phyloP scores from a whole-genome alignment of 2,329 filamentous ascomycete species.

The Lecanicillium sp. region DNA sequence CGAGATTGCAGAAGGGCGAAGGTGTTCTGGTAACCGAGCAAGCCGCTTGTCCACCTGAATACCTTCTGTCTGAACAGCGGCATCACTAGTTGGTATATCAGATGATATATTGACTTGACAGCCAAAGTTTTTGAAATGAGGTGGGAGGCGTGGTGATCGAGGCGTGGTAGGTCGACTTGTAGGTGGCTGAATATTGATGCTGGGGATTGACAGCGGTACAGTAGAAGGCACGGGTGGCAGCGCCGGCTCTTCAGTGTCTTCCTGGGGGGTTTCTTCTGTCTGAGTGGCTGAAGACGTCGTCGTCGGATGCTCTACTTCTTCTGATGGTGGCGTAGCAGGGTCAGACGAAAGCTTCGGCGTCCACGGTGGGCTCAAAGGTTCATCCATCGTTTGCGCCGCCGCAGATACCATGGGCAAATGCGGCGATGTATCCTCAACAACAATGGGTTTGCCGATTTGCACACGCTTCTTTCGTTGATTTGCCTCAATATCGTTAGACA shows the following conservation, averaged over 20 bases:
- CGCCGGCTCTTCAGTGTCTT: constrained; percentile 3
- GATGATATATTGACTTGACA: constrained; percentile 59
- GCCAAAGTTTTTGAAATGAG: constrained; percentile 71
- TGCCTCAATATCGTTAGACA: constrained; percentile 55
- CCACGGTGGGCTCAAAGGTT: constrained; percentile 55
- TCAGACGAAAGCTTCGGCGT: constrained; percentile 48
- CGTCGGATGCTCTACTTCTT: constrained; percentile 21
- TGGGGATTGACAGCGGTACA: constrained; percentile 56
- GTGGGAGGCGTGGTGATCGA: constrained; percentile 64
- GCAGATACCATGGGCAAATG: constrained; percentile 52
- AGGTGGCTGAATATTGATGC: constrained; percentile 87
- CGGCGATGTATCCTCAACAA: constrained; percentile 35
- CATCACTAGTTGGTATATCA: constrained; percentile 20
- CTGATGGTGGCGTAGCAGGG: constrained; percentile 31
- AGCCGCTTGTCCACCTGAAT: constrained; percentile 76
- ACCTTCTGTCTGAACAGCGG: constrained; percentile 73
- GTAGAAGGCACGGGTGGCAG: constrained; percentile 24
- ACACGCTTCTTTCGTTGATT: constrained; percentile 68
- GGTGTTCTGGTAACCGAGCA: constrained; percentile 64
- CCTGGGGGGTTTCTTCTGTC: constrained; percentile 33
- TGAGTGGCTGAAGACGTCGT: constrained; percentile 55
- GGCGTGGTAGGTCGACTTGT: constrained; percentile 76
- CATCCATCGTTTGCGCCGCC: constrained; percentile 53
- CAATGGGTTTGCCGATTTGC: constrained; percentile 38
- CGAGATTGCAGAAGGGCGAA: constrained; percentile 69